These are phyloP conservation scores for Austroboletus olivaceoglutinosus DNA, from an alignment of 1,284 basidiomycete genomes.

Conservation along the genomic window DNA sequence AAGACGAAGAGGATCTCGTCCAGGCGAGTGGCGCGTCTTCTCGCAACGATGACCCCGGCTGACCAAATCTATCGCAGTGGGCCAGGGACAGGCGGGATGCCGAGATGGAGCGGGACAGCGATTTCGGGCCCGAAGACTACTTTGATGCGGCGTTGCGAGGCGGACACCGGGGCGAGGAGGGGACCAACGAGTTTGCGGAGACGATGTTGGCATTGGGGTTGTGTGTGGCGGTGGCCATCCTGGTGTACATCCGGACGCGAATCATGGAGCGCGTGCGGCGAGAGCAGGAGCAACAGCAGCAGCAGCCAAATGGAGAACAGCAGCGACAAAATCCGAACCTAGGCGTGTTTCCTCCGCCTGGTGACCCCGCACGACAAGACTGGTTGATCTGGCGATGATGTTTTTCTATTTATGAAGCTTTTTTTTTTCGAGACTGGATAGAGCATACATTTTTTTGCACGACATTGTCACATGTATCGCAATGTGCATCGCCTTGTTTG, in stretches of 20 bases:
- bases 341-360: constrained; percentile 61
- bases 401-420: constrained; percentile 7
- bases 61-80: constrained; percentile 48
- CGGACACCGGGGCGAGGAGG: constrained; percentile 56
- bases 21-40: constrained; percentile 41
- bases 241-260: constrained; percentile 70
- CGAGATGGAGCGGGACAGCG: constrained; percentile 67
- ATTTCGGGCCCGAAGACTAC: constrained; percentile 78
- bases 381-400: constrained; percentile 55
- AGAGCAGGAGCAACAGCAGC: constrained; percentile 36
- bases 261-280: constrained; percentile 66
- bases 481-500: constrained; percentile 19
- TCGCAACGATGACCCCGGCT: neutral
- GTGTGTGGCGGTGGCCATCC: constrained; percentile 60
- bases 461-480: too few species aligned
- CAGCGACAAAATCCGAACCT: constrained; percentile 12
- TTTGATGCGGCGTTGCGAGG: constrained; percentile 66
- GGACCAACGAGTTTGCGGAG: constrained; percentile 65
- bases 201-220: constrained; percentile 68
- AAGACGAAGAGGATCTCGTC: constrained; percentile 68
- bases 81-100: constrained; percentile 69
- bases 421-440: neutral
- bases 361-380: constrained; percentile 61
- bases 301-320: constrained; percentile 16
- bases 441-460: too few species aligned